Evolutionary conservation across 2,329 filamentous ascomycete genomes (phyloP), one percentile per base, ranked within the genome.

Genomic region (Calonectria honghensis): DNA sequence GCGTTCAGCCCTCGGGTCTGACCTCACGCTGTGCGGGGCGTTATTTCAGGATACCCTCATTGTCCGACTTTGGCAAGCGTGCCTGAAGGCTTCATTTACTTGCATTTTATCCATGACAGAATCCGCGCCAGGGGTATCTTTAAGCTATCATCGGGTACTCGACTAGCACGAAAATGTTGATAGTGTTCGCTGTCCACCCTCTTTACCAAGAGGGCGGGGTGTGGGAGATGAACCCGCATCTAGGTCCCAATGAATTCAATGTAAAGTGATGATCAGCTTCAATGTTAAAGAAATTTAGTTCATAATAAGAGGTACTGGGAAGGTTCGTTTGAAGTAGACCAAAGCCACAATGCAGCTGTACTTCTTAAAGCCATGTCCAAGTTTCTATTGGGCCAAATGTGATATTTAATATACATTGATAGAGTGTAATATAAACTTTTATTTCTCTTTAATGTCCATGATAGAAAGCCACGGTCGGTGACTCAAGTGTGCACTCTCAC

Each of bases 41-140:
- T 9, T 48, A 13, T 24, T 24, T 24, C 45, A 24, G 9, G 45
- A 24, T 48, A 24, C n/a, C 20, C 3, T 48, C 45, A 11, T 24
- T 5, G n/a, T 24, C 13, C 0, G 45, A 48, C 45, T 24, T 13
- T 48, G 20, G 1, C 20, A 24, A 24, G 9, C 45, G 3, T 9
- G 41, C 20, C 20, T 11, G 13, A 48, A 24, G 1, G 20, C 1
- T 20, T 48, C 4, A 6, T 9, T 9, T 7, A 48, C 2, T 48
- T 24, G 11, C 1, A 9, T 24, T 24, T 5, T 3, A 31, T n/a
- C n/a, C 2, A 1, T 14, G 16, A 16, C 9, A 72, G 63, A n/a
- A 72, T 27, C 18, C 32, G 29, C 39, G 67, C 10, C 41, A 61
- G 10, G 66, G 67, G 51, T 51, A 67, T 37, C 31, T 67, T 11